Base-by-base conservation (phyloP, 2,329 filamentous ascomycete genomes). In the Aspergillus eucalypticola region DNA sequence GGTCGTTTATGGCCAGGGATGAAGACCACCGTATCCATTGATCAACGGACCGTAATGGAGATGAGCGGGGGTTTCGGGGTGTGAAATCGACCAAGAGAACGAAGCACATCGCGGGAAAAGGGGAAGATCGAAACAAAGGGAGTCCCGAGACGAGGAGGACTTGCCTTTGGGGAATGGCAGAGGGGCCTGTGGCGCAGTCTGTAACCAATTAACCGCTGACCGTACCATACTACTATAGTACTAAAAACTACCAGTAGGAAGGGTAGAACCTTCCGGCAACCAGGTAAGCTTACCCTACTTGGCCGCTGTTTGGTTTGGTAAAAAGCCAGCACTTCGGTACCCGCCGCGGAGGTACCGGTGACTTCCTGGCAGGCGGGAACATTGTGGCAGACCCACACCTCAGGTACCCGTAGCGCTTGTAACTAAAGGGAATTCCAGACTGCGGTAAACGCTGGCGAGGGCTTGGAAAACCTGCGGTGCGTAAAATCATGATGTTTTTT, bases 391-490 rank as follows among this genome's bases (percentile, higher is more conserved):
- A 56, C 63, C 61, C 63, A 66, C 64, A 38, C 60, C 56, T 61
- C 63, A 67, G 65, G 63, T 66, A 66, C 65, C 65, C 63, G 59
- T 53, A 51, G 49, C 57, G 56, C 52, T 59, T 64, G 61, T 62
- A 60, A 56, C 46, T 38, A 13, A 35, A 35, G 39, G 32, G 46
- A 49, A 54, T 21, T 39, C 44, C 54, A 46, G 54, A 56, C 25
- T 17, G 17, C 25, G 48, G 25, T 25, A 35, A 51, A 17, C 48
- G 17, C 41, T 44, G 41, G 32, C 32, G 32, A 35, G 32, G 32
- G 32, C 11, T 35, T 13, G 41, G 11, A 21, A 44, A 44, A 23
- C 19, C 23, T 44, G 41, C 41, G 41, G 41, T 44, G 41, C 41
- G 41, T 44, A 23, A 44, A 21, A 21, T 44, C 8, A 10, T 44